phyloP scores from a whole-genome alignment of 805 yeast genomes.

The Wickerhamomyces chaumierensis region DNA sequence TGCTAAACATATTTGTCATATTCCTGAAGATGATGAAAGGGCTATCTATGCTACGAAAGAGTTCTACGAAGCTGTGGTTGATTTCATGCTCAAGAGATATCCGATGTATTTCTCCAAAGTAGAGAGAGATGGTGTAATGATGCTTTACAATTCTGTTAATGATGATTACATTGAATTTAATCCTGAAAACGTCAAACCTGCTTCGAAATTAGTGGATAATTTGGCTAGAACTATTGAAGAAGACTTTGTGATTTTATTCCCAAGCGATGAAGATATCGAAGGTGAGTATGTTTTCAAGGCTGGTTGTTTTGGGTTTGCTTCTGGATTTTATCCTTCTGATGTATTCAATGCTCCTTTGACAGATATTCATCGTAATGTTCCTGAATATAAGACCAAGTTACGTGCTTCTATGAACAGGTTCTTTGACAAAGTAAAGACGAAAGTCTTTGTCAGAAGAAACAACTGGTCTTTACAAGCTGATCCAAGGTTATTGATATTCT shows the following conservation, averaged over 20 bases:
- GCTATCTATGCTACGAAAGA: conserved; percentile 13
- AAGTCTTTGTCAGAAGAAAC: conserved; percentile 46
- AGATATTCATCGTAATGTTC: conserved; percentile 60
- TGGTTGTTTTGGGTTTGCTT: conserved; percentile 52
- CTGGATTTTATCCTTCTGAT: conserved; percentile 57
- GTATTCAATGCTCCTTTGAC: conserved; percentile 45
- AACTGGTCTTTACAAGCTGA: conserved; percentile 68
- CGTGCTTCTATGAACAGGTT: conserved; percentile 56
- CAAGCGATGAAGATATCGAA: conserved; percentile 21
- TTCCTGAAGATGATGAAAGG: conserved; percentile 15
- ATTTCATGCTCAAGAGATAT: conserved; percentile 15
- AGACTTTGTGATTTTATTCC: conserved; percentile 40
- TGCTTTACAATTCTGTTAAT: conserved; percentile 15
- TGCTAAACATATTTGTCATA: conserved; percentile 23
- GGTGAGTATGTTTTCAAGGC: conserved; percentile 52
- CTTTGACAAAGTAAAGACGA: conserved; percentile 42
- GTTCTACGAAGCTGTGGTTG: conserved; percentile 13
- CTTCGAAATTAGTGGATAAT: conserved; percentile 9
- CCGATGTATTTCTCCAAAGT: conserved; percentile 15
- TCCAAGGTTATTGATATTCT: conserved; percentile 32
- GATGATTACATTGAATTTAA: conserved; percentile 16
- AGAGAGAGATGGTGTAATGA: conserved; percentile 5
- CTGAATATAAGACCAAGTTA: conserved; percentile 46
- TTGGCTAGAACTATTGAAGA: conserved; percentile 14
- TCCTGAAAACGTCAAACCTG: conserved; percentile 13